Evolutionary conservation across 257 asterid genomes (phyloP).

Genomic region (Gentiana straminea): DNA sequence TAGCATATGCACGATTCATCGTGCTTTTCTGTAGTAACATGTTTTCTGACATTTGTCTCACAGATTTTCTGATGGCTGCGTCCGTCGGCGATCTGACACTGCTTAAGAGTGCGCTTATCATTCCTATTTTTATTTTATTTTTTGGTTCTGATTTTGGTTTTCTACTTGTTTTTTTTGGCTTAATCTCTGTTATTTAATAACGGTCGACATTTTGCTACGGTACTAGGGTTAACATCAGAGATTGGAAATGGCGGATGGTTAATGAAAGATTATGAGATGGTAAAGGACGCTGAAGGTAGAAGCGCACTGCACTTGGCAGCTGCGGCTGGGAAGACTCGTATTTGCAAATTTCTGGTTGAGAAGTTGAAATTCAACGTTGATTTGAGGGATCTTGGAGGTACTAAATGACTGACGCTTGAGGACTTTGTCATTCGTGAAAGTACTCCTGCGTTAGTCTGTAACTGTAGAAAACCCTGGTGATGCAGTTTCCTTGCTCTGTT

Average conservation of each 20-base stretch:
- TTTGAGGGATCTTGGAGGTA: neutral
- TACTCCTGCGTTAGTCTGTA: neutral
- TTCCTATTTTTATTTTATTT: neutral
- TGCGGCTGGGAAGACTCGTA: conserved; percentile 4
- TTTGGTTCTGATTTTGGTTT: neutral
- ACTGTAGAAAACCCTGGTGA: too few relatives aligned
- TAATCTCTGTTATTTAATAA: neutral
- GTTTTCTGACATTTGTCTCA: too few relatives aligned
- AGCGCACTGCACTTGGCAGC: conserved; percentile 21
- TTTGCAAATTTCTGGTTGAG: conserved; percentile 14
- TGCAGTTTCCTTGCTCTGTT: too few relatives aligned
- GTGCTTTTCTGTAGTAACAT: too few relatives aligned
- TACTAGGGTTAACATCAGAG: neutral
- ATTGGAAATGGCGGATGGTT: neutral
- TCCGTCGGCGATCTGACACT: neutral
- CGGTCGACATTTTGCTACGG: neutral
- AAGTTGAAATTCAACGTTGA: conserved; percentile 11
- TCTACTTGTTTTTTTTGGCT: neutral
- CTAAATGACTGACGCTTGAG: too few relatives aligned
- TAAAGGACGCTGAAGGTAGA: conserved; percentile 2
- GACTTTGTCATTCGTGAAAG: neutral
- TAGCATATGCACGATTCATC: too few relatives aligned
- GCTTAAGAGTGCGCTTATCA: conserved; percentile 6
- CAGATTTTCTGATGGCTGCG: conserved; percentile 3
- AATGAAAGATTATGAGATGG: neutral